phyloP scores from a whole-genome alignment of 1,284 basidiomycete genomes.

The Athelia psychrophila region DNA sequence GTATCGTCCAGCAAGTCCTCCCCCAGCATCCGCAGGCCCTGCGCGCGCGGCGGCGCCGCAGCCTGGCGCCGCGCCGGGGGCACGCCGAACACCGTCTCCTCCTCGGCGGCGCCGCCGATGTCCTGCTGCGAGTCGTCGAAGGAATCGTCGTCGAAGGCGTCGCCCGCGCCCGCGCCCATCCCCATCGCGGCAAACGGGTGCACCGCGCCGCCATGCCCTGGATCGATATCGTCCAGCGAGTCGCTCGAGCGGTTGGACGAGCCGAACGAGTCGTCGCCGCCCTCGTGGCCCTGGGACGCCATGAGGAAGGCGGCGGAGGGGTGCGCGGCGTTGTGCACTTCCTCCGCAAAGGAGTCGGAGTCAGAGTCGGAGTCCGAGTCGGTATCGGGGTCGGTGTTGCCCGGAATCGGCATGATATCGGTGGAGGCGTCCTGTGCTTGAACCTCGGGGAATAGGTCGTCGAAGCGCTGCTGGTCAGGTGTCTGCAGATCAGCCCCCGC shows the following conservation, averaged over 20 bases:
- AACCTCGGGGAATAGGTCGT: conserved; percentile 16
- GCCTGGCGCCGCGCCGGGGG: conserved; percentile 44
- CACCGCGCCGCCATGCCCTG: conserved; percentile 35
- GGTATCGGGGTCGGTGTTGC: too few relatives aligned
- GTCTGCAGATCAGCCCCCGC: conserved; percentile 10
- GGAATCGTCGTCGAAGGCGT: conserved; percentile 54
- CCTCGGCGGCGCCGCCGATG: conserved; percentile 30
- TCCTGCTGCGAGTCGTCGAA: conserved; percentile 33
- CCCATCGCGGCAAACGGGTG: conserved; percentile 54
- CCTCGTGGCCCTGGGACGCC: conserved; percentile 30
- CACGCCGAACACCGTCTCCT: conserved; percentile 72
- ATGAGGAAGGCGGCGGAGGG: conserved; percentile 61
- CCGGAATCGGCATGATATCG: background rate
- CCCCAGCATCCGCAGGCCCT: conserved; percentile 51
- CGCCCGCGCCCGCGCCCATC: conserved; percentile 36
- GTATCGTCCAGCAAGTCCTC: conserved; percentile 62
- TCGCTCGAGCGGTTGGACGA: conserved; percentile 49
- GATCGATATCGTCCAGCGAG: conserved; percentile 43
- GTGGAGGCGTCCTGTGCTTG: conserved; percentile 4
- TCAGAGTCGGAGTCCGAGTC: conserved; percentile 20
- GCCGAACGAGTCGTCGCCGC: conserved; percentile 54
- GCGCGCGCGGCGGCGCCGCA: conserved; percentile 20
- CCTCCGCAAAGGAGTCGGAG: conserved; percentile 47
- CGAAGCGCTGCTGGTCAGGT: conserved; percentile 21
- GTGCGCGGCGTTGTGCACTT: conserved; percentile 46